phyloP scores from a whole-genome alignment of 768 basidiomycete genomes.

The Suillus luteus region DNA sequence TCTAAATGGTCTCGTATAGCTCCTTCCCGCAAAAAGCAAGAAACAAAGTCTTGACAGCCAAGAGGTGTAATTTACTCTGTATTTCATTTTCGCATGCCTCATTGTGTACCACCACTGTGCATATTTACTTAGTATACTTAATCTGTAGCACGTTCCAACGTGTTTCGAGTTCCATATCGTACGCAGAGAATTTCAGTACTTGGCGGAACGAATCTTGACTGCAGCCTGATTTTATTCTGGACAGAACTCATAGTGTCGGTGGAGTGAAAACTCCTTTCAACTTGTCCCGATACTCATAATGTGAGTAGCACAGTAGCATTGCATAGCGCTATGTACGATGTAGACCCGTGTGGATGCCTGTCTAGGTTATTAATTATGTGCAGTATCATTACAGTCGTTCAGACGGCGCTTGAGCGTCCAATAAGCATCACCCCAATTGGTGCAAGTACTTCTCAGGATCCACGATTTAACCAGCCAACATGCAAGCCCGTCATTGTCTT shows the following conservation, averaged over 20 bases:
- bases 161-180: not conserved
- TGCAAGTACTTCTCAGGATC: conserved; percentile 13
- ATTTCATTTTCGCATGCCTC: conserved; percentile 1
- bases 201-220: not conserved
- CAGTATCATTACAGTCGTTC: not conserved
- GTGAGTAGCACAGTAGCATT: not conserved
- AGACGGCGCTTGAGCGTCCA: not conserved
- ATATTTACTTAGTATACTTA: conserved; percentile 10
- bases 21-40: conserved; percentile 34
- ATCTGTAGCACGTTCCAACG: not conserved
- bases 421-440: not conserved
- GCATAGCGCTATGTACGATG: not conserved
- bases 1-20: conserved; percentile 16
- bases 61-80: conserved; percentile 26
- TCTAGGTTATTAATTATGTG: not conserved
- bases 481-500: conserved; percentile 80
- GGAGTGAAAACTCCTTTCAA: not conserved
- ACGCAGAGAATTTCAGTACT: not conserved
- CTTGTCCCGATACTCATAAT: not conserved
- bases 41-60: conserved; percentile 36
- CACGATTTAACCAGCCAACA: conserved; percentile 71
- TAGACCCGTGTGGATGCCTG: not conserved
- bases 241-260: not conserved
- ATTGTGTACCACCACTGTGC: conserved; percentile 1
- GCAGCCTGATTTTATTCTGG: not conserved